Percentiles rank a stretch among this genome's conserved stretches.
phyloP scores from a whole-genome alignment of 2,329 filamentous ascomycete species.

The Diaporthe batatas region DNA sequence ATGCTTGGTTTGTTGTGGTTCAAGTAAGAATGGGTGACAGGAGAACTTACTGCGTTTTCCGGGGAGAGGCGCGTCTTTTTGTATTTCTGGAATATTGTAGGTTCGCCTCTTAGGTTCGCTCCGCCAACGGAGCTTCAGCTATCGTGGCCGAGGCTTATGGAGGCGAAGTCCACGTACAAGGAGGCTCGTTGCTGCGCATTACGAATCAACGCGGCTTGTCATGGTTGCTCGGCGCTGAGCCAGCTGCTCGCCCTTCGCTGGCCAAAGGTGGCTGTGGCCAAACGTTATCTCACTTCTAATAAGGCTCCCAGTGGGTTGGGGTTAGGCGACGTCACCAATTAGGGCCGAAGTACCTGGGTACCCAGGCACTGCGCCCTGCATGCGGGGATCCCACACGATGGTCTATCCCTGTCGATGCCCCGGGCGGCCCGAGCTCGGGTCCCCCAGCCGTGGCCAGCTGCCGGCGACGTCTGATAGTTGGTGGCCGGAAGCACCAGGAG shows the following conservation, averaged over 20 bases:
- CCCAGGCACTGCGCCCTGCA: conserved; percentile 33
- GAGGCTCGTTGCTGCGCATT: conserved; percentile 16
- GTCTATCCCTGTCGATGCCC: conserved; percentile 1
- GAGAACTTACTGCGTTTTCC: background rate
- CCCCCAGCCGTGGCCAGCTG: conserved; percentile 30
- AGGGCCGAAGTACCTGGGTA: too few relatives aligned
- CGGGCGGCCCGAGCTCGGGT: conserved; percentile 4
- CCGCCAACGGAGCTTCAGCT: conserved; percentile 18
- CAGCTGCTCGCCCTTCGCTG: conserved; percentile 5
- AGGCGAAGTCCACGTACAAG: conserved; percentile 24
- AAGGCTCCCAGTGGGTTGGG: conserved; percentile 1
- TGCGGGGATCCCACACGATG: conserved; percentile 1
- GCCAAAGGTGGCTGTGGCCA: conserved; percentile 35
- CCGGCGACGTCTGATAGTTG: background rate
- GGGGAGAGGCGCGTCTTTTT: background rate
- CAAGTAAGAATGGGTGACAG: background rate
- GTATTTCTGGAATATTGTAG: background rate
- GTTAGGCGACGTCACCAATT: conserved; percentile 29
- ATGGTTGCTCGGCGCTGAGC: background rate
- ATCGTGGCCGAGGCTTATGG: conserved; percentile 13
- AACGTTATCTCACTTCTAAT: conserved; percentile 5
- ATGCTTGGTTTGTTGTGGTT: background rate
- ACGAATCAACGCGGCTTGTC: conserved; percentile 37
- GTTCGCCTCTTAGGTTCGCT: conserved; percentile 16
- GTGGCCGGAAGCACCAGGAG: conserved; percentile 52